These are phyloP conservation scores for Periconia macrospinosa DNA, from an alignment of 2,329 filamentous ascomycete genomes.

Conservation along the genomic window DNA sequence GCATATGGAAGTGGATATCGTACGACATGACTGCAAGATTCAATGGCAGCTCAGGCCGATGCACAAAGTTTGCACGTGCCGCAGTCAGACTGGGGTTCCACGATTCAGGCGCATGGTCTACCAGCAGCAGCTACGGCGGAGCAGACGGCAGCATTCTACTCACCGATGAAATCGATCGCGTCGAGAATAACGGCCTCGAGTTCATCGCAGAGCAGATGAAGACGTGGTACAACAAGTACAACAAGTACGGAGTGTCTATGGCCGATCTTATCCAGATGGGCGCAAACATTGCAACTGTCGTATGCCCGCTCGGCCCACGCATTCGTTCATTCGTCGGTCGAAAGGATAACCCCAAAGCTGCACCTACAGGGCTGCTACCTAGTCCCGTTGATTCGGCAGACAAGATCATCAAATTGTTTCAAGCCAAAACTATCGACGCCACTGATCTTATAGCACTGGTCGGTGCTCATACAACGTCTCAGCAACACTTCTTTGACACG, in stretches of 20 bases:
- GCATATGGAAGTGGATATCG: constrained; percentile 23
- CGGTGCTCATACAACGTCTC: constrained; percentile 35
- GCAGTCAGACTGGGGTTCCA: constrained; percentile 31
- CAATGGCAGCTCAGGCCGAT: constrained; percentile 21
- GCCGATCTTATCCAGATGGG: constrained; percentile 39
- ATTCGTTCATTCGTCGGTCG: constrained; percentile 34
- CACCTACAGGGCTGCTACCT: constrained; percentile 29
- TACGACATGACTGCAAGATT: constrained; percentile 18
- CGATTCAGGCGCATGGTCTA: constrained; percentile 29
- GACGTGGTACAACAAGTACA: constrained; percentile 15
- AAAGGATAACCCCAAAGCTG: constrained; percentile 26
- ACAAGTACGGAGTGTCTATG: constrained; percentile 25
- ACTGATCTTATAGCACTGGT: constrained; percentile 35
- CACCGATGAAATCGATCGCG: constrained; percentile 16
- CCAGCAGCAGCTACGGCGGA: constrained; percentile 22
- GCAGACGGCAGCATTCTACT: constrained; percentile 31
- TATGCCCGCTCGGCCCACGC: constrained; percentile 36
- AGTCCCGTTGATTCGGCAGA: constrained; percentile 26
- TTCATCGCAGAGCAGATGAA: constrained; percentile 14
- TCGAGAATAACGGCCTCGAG: constrained; percentile 26
- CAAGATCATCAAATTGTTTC: constrained; percentile 34
- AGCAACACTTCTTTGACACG: constrained; percentile 30
- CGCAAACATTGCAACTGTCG: constrained; percentile 32
- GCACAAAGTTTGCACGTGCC: constrained; percentile 25
- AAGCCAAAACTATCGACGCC: constrained; percentile 36